Percentiles rank a stretch among this genome's conserved stretches.
These are phyloP conservation scores for Trichophyton benhamiae DNA, from an alignment of 2,329 filamentous ascomycete species.

Conservation along the genomic window DNA sequence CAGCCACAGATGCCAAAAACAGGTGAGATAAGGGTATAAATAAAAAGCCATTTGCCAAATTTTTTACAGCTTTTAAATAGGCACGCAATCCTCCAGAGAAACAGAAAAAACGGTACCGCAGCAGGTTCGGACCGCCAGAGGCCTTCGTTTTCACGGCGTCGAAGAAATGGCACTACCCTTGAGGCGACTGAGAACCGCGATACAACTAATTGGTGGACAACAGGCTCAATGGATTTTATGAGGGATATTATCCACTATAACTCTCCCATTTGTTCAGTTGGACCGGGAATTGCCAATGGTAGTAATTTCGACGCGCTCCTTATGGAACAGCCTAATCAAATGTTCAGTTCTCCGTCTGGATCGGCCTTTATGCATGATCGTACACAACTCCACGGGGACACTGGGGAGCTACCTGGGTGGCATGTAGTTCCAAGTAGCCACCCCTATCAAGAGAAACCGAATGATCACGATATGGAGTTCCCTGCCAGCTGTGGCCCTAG, in stretches of 20 bases:
- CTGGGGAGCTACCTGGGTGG: not conserved
- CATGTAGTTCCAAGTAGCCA: not conserved
- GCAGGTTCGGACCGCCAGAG: not conserved
- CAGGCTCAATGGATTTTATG: not conserved
- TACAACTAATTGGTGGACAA: not conserved
- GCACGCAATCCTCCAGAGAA: slow-evolving; percentile 4
- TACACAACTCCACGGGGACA: not conserved
- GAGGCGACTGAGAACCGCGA: not conserved
- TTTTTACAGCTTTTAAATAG: not conserved
- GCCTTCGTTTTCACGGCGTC: not conserved
- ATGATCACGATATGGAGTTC: not conserved
- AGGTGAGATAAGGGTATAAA: not conserved
- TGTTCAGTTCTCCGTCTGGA: not conserved
- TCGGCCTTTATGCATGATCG: not conserved
- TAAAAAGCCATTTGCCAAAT: not conserved
- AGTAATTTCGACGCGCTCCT: not conserved
- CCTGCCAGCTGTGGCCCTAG: not conserved
- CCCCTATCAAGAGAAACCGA: not conserved
- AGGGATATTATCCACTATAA: slow-evolving; percentile 1
- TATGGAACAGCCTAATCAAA: not conserved
- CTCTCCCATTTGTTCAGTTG: not conserved
- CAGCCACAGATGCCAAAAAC: slow-evolving; percentile 4
- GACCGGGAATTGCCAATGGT: not conserved
- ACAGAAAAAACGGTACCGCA: not conserved
- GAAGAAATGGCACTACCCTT: not conserved